A percentile compares a stretch with the other conserved stretches of the same genome.
Conservation (phyloP, 1,284 basidiomycete species). For the Trichosporon inkin region DNA sequence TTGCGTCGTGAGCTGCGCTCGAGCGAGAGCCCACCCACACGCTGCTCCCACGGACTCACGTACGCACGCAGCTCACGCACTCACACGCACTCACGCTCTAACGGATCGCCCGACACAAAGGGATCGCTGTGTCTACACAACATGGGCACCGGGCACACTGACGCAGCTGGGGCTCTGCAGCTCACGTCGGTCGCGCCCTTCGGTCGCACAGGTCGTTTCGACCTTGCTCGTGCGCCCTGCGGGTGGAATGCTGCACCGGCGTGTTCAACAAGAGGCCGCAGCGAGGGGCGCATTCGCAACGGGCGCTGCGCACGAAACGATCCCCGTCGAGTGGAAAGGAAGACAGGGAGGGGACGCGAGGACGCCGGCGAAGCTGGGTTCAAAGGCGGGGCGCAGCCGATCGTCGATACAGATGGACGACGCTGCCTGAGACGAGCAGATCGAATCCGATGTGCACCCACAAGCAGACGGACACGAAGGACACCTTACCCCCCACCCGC, state of each 20-base stretch:
- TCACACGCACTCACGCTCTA: slow-evolving; percentile 1
- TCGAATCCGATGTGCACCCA: too few relatives aligned
- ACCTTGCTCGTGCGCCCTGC: not conserved
- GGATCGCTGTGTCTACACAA: not conserved
- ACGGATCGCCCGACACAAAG: slow-evolving; percentile 1
- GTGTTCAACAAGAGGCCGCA: not conserved
- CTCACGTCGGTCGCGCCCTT: too few relatives aligned
- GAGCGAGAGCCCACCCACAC: not conserved
- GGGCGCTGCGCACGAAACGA: not conserved
- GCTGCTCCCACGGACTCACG: not conserved
- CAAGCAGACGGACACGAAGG: too few relatives aligned
- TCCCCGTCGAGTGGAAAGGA: slow-evolving; percentile 6
- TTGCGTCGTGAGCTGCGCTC: not conserved
- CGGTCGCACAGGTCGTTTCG: not conserved
- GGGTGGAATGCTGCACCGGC: not conserved
- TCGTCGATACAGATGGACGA: not conserved
- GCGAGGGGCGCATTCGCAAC: not conserved
- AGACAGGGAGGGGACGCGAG: not conserved
- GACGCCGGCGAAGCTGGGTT: too few relatives aligned
- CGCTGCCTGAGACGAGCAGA: not conserved
- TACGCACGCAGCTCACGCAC: not conserved
- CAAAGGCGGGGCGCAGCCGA: slow-evolving; percentile 2
- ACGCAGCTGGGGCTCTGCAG: too few relatives aligned
- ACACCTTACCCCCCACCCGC: too few relatives aligned
- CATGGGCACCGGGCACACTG: not conserved